Conservation (phyloP, 2,329 filamentous ascomycete genomes). For the Epichloe sp. region DNA sequence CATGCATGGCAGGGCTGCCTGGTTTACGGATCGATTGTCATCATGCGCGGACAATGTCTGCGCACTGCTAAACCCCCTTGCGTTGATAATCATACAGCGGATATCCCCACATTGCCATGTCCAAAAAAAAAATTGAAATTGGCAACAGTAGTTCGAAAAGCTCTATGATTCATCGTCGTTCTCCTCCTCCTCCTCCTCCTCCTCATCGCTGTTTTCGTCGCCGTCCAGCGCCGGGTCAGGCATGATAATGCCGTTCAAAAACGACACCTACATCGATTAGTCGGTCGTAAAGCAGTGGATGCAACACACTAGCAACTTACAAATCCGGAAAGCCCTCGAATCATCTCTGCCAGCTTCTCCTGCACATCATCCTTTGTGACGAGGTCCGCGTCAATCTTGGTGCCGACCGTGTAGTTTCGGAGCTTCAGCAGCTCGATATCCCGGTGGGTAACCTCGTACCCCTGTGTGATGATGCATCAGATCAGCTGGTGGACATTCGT, state of each 20-base stretch:
- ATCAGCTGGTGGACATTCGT: not conserved
- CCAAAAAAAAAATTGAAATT: not conserved
- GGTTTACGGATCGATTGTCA: no score
- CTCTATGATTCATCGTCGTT: not conserved
- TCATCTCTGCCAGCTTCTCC: constrained; percentile 48
- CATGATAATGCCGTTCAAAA: constrained; percentile 62
- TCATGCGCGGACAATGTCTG: no score
- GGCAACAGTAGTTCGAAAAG: no score
- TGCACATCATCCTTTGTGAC: constrained; percentile 50
- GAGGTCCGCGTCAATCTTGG: constrained; percentile 51
- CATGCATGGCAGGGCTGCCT: no score
- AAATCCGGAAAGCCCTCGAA: constrained; percentile 62
- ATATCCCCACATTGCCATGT: not conserved
- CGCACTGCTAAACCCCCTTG: no score
- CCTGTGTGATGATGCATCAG: constrained; percentile 32
- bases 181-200: constrained; percentile 13
- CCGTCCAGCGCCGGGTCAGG: constrained; percentile 44
- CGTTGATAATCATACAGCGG: not conserved
- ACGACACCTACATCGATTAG: constrained; percentile 42
- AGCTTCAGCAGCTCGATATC: constrained; percentile 74
- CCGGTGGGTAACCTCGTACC: constrained; percentile 58
- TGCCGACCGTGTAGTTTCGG: constrained; percentile 62
- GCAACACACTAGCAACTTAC: constrained; percentile 31
- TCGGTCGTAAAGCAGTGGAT: not conserved
- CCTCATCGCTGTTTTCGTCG: constrained; percentile 25